Evolutionary conservation across 176 grass and related monocot genomes (phyloP).

Genomic region (Eleusine coracana): DNA sequence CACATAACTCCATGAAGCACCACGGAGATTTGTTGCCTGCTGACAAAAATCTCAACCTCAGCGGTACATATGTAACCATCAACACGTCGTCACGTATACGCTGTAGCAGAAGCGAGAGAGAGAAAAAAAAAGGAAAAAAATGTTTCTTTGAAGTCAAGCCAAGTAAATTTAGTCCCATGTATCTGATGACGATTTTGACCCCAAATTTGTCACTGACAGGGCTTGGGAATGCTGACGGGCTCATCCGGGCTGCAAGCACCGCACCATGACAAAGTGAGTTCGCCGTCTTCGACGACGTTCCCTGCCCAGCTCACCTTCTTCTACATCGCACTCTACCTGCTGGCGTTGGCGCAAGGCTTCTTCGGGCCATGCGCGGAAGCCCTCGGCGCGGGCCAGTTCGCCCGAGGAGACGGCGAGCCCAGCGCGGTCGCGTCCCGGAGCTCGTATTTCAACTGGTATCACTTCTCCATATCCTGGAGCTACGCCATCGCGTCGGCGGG

Average conservation of each 20-base stretch:
- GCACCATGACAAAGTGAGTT: not conserved
- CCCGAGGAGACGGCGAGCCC: not conserved
- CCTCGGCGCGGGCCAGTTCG: slow-evolving; percentile 75
- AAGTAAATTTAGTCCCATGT: no score
- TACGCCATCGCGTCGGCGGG: slow-evolving; percentile 5
- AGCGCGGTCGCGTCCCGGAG: slow-evolving; percentile 34
- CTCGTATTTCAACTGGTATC: slow-evolving; percentile 86
- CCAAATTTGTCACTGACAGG: not conserved
- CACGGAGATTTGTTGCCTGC: no score
- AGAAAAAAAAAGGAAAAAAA: no score
- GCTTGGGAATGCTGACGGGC: slow-evolving; percentile 62
- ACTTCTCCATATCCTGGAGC: slow-evolving; percentile 59
- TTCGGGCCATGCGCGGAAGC: slow-evolving; percentile 60
- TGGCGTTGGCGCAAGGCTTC: slow-evolving; percentile 65
- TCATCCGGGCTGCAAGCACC: slow-evolving; percentile 37
- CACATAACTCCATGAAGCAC: no score
- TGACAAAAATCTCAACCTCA: no score
- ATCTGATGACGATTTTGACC: no score
- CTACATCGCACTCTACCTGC: slow-evolving; percentile 63
- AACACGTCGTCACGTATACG: no score
- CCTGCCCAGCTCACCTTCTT: slow-evolving; percentile 20
- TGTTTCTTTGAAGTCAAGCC: no score
- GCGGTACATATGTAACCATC: no score
- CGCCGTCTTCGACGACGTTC: not conserved
- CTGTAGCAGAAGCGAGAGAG: no score